Percentiles rank a stretch among this genome's conserved stretches.
These are phyloP conservation scores for Isabelozyma rhagii DNA, from an alignment of 805 yeast genomes.

Conservation along the genomic window DNA sequence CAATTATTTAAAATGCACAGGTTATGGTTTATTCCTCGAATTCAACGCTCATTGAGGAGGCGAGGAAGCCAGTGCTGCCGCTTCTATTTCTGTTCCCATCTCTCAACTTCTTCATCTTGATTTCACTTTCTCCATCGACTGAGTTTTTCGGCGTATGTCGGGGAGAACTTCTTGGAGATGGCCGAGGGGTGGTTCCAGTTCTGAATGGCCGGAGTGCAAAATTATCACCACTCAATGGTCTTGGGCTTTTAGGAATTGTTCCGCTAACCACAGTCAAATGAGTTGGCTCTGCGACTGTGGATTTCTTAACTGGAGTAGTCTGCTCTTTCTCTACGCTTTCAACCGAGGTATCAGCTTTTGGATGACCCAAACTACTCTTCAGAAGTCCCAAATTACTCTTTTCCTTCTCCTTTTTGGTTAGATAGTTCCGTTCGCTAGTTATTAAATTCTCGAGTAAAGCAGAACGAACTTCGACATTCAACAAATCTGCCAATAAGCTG, in stretches of 20 bases:
- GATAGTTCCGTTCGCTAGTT: slow-evolving; percentile 24
- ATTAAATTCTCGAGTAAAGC: slow-evolving; percentile 17
- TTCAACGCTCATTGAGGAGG: slow-evolving; percentile 25
- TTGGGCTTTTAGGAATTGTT: slow-evolving; percentile 14
- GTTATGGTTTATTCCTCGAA: slow-evolving; percentile 15
- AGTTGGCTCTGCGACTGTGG: background rate
- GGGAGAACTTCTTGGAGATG: slow-evolving; percentile 39
- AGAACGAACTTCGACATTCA: slow-evolving; percentile 18
- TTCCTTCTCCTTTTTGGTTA: slow-evolving; percentile 29
- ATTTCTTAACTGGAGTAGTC: background rate
- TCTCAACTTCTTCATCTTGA: slow-evolving; percentile 1
- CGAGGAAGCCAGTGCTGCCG: slow-evolving; percentile 17
- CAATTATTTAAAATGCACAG: slow-evolving; percentile 1
- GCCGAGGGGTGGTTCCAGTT: slow-evolving; percentile 37
- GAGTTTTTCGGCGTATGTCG: slow-evolving; percentile 17
- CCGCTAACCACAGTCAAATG: background rate
- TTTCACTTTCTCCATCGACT: slow-evolving; percentile 2
- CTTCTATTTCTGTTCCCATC: slow-evolving; percentile 12
- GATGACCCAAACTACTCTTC: slow-evolving; percentile 11
- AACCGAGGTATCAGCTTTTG: background rate
- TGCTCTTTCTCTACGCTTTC: slow-evolving; percentile 6
- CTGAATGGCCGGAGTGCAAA: slow-evolving; percentile 41
- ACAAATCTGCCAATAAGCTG: slow-evolving; percentile 23
- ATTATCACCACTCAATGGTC: slow-evolving; percentile 23
- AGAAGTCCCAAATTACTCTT: slow-evolving; percentile 18